Percentiles rank a stretch among this genome's conserved stretches.
phyloP scores from a whole-genome alignment of 805 yeast species.

The Candida insectorum region DNA sequence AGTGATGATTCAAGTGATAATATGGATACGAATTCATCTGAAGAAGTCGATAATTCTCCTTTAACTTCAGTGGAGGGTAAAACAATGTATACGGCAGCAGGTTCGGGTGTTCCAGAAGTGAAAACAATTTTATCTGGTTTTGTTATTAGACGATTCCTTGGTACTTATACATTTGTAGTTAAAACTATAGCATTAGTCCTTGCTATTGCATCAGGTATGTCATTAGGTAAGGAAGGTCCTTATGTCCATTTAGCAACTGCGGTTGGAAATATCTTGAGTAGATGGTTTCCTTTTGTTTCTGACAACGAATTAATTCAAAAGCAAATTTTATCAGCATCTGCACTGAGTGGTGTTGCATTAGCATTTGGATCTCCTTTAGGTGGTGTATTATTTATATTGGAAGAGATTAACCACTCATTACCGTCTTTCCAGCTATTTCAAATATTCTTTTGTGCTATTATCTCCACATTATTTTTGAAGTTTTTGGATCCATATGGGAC shows the following conservation, averaged over 20 bases:
- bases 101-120: slow-evolving; percentile 63
- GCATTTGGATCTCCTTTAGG: slow-evolving; percentile 63
- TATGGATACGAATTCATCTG: not conserved
- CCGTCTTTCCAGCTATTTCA: slow-evolving; percentile 54
- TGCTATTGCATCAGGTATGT: slow-evolving; percentile 56
- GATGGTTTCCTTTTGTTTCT: slow-evolving; percentile 44
- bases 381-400: slow-evolving; percentile 54
- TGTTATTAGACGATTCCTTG: slow-evolving; percentile 50
- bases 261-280: slow-evolving; percentile 51
- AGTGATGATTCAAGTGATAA: not conserved
- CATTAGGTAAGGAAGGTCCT: slow-evolving; percentile 61
- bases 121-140: slow-evolving; percentile 59
- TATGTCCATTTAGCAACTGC: slow-evolving; percentile 58
- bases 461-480: slow-evolving; percentile 49
- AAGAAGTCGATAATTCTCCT: not conserved
- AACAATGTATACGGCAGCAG: slow-evolving; percentile 48
- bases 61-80: slow-evolving; percentile 12
- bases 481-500: slow-evolving; percentile 58
- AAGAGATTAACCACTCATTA: slow-evolving; percentile 54
- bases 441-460: slow-evolving; percentile 54
- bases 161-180: slow-evolving; percentile 47
- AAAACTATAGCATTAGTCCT: slow-evolving; percentile 48
- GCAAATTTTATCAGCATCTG: slow-evolving; percentile 53
- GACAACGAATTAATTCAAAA: slow-evolving; percentile 49
- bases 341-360: slow-evolving; percentile 57